phyloP scores from a whole-genome alignment of 2,329 filamentous ascomycete species.

The Bertia moriformis region DNA sequence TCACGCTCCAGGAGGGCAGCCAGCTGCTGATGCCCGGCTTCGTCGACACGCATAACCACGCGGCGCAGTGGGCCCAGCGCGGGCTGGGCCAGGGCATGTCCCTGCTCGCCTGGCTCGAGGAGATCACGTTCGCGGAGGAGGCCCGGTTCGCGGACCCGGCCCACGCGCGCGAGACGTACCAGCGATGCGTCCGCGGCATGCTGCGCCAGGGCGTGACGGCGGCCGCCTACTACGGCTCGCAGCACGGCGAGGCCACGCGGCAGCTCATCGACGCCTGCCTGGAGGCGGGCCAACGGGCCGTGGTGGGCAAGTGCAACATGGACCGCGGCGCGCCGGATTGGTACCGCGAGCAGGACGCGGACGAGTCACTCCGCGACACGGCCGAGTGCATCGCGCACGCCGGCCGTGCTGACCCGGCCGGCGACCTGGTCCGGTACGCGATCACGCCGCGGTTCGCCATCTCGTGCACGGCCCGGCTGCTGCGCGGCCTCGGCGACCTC shows the following conservation, averaged over 20 bases:
- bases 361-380: conserved; percentile 33
- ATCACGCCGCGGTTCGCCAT: conserved; percentile 48
- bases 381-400: conserved; percentile 31
- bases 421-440: conserved; percentile 29
- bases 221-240: conserved; percentile 42
- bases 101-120: conserved; percentile 43
- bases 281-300: conserved; percentile 36
- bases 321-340: conserved; percentile 37
- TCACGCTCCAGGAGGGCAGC: neutral
- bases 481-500: conserved; percentile 38
- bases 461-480: conserved; percentile 36
- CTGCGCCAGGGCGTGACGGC: conserved; percentile 48
- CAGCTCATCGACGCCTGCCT: conserved; percentile 39
- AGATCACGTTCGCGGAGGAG: conserved; percentile 52
- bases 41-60: conserved; percentile 32
- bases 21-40: conserved; percentile 33
- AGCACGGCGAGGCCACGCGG: conserved; percentile 38
- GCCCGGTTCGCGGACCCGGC: conserved; percentile 37
- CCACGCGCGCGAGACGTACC: conserved; percentile 37
- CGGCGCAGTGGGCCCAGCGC: conserved; percentile 5
- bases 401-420: conserved; percentile 23
- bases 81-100: conserved; percentile 9
- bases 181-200: conserved; percentile 36
- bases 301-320: conserved; percentile 51
- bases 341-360: conserved; percentile 29